These are phyloP conservation scores for Eutrema heterophyllum DNA, from an alignment of 345 rosid species.

Conservation along the genomic window DNA sequence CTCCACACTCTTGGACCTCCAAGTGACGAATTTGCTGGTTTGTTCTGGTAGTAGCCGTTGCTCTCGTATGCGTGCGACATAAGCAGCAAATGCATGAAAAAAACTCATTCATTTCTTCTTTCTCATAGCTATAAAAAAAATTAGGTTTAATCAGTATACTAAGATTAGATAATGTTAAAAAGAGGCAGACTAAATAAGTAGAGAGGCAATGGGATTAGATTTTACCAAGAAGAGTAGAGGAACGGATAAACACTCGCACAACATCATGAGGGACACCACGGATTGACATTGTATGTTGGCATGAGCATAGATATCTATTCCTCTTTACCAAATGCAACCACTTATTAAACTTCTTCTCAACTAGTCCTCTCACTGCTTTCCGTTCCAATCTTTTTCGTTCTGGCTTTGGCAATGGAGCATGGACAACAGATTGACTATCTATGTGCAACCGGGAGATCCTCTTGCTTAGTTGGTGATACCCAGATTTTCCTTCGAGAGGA, in stretches of 20 bases:
- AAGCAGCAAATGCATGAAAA: constrained; percentile 61
- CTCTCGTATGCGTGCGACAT: constrained; percentile 73
- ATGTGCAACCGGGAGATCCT: constrained; percentile 42
- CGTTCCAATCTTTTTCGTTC: constrained; percentile 73
- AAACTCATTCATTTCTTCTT: constrained; percentile 57
- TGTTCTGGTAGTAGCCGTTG: too few relatives aligned
- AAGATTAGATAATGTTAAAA: background rate
- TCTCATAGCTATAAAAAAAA: constrained; percentile 55
- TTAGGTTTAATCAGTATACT: constrained; percentile 3
- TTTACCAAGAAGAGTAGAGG: constrained; percentile 80
- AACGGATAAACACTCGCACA: constrained; percentile 67
- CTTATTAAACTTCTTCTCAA: constrained; percentile 57
- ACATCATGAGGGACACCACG: constrained; percentile 71
- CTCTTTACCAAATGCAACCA: too few relatives aligned
- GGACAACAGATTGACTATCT: constrained; percentile 47
- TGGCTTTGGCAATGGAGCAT: constrained; percentile 74
- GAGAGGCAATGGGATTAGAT: background rate
- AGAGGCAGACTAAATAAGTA: too few relatives aligned
- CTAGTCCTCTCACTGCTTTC: constrained; percentile 49
- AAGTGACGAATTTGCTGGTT: too few relatives aligned
- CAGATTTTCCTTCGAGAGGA: too few relatives aligned
- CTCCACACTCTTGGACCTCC: too few relatives aligned
- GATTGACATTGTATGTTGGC: constrained; percentile 51
- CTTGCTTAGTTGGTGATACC: too few relatives aligned
- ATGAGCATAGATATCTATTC: too few relatives aligned